These are phyloP conservation scores for Sporisorium iseilematis-ciliati DNA, from an alignment of 1,284 basidiomycete species.

Conservation along the genomic window DNA sequence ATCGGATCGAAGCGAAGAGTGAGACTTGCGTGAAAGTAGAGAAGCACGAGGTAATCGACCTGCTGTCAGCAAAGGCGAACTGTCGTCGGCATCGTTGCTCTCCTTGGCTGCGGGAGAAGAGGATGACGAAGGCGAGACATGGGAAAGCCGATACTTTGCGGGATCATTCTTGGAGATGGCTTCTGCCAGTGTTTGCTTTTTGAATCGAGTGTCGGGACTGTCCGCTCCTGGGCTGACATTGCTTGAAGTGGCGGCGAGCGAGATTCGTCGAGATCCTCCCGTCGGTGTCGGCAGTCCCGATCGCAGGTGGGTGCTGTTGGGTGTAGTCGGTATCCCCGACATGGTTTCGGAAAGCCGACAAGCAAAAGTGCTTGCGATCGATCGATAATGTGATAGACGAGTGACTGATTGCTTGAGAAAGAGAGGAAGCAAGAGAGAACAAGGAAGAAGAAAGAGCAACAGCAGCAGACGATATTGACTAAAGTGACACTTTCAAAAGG, in stretches of 20 bases:
- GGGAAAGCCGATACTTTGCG: conserved; percentile 49
- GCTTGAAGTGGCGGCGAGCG: conserved; percentile 19
- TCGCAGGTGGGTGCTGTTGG: conserved; percentile 43
- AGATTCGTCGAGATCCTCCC: conserved; percentile 14
- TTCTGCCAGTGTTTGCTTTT: conserved; percentile 51
- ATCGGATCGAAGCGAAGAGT: conserved; percentile 34
- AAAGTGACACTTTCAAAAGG: not conserved
- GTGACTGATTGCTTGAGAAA: not conserved
- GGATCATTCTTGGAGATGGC: conserved; percentile 54
- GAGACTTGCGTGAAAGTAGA: conserved; percentile 37
- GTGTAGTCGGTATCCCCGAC: conserved; percentile 48
- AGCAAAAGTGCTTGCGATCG: not conserved
- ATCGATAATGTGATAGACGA: no score
- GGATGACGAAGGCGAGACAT: conserved; percentile 10
- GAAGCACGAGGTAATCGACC: conserved; percentile 40
- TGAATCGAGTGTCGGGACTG: conserved; percentile 47
- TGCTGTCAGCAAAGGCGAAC: conserved; percentile 43
- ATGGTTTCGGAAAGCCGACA: conserved; percentile 14
- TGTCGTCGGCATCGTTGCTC: conserved; percentile 22
- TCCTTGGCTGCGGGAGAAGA: conserved; percentile 23
- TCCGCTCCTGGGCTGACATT: conserved; percentile 31
- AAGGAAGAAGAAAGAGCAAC: not conserved
- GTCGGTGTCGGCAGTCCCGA: conserved; percentile 51
- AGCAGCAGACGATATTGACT: no score
- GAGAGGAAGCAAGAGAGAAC: not conserved